Evolutionary conservation across 2,329 filamentous ascomycete species (phyloP).

Genomic region (Penicillium sp.): DNA sequence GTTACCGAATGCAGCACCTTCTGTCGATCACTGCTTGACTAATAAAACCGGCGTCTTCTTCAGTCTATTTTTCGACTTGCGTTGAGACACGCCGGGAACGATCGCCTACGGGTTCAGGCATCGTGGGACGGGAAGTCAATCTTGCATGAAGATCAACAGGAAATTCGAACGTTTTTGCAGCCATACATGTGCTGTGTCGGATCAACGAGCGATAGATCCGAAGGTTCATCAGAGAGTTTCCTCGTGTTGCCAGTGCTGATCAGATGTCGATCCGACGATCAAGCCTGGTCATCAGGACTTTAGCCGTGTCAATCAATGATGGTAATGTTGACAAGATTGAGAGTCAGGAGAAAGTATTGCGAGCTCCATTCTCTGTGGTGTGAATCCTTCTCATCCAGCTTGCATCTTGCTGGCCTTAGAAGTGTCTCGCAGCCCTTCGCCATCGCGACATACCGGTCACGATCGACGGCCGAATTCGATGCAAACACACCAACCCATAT

Average conservation of each 20-base stretch:
- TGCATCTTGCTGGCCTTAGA: too few relatives aligned
- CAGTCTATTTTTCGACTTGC: background rate
- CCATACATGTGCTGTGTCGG: background rate
- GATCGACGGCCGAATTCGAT: too few relatives aligned
- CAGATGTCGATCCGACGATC: background rate
- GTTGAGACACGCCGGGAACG: background rate
- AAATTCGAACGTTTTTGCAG: background rate
- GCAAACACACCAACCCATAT: too few relatives aligned
- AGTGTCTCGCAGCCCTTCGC: too few relatives aligned
- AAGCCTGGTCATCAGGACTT: too few relatives aligned
- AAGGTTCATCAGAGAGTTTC: background rate
- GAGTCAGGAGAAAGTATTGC: too few relatives aligned
- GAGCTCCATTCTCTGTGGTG: too few relatives aligned
- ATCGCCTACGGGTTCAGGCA: background rate
- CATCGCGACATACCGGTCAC: background rate
- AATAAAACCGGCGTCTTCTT: background rate
- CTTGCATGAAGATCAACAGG: constrained; percentile 1
- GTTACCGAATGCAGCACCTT: constrained; percentile 5
- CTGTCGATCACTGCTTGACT: constrained; percentile 9
- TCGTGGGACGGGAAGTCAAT: background rate
- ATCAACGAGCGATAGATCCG: too few relatives aligned
- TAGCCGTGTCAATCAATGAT: too few relatives aligned
- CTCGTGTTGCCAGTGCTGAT: background rate
- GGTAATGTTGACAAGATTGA: too few relatives aligned
- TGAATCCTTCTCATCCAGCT: too few relatives aligned